These are phyloP conservation scores for Termitomyces sp. DNA, from an alignment of 768 basidiomycete genomes.

Conservation along the genomic window DNA sequence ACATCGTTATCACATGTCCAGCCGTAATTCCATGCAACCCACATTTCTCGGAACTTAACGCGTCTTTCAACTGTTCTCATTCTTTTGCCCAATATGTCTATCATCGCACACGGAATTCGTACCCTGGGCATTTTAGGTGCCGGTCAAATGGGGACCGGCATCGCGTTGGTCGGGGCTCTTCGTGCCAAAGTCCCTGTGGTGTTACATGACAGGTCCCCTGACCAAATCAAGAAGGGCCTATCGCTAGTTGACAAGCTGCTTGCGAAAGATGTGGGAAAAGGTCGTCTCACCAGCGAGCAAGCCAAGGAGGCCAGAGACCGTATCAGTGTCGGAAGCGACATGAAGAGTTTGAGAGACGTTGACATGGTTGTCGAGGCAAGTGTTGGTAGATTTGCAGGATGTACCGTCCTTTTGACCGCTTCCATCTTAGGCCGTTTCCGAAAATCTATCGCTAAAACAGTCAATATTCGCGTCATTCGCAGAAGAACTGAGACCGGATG, in stretches of 20 bases:
- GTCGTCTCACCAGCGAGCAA: conserved; percentile 59
- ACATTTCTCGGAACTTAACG: conserved; percentile 3
- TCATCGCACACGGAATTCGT: conserved; percentile 69
- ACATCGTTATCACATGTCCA: conserved; percentile 6
- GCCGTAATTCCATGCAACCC: not conserved
- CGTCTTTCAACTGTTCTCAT: not conserved
- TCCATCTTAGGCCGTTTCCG: conserved; percentile 70
- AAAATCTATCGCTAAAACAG: conserved; percentile 74
- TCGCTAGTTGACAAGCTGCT: conserved; percentile 76
- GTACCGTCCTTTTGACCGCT: not conserved
- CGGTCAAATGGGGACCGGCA: conserved; percentile 90
- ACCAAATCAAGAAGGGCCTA: conserved; percentile 72
- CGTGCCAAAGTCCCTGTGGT: conserved; percentile 83
- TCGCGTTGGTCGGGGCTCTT: conserved; percentile 81
- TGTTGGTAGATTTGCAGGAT: not conserved
- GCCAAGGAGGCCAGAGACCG: conserved; percentile 71
- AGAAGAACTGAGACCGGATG: conserved; percentile 58
- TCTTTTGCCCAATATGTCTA: conserved; percentile 32
- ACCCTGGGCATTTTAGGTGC: conserved; percentile 76
- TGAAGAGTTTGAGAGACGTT: conserved; percentile 66
- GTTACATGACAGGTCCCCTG: conserved; percentile 73
- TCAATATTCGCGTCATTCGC: conserved; percentile 70
- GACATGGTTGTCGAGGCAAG: conserved; percentile 89
- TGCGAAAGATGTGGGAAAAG: conserved; percentile 86
- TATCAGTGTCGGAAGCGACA: conserved; percentile 52